Evolutionary conservation across 192 early-diverging fungal genomes (phyloP).

Genomic region (Umbelopsis isabellina): DNA sequence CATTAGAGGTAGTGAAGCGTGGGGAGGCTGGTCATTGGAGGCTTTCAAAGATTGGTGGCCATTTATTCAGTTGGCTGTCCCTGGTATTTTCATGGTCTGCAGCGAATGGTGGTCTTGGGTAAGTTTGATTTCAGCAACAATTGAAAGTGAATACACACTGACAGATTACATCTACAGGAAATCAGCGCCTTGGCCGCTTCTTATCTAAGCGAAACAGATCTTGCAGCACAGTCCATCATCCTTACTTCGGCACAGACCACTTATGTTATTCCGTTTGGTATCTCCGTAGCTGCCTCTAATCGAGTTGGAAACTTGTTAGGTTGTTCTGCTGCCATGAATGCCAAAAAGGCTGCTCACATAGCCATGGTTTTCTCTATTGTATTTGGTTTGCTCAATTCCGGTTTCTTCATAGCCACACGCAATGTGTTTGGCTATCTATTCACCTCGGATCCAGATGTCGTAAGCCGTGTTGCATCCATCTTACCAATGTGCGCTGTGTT

Average conservation of each 20-base stretch:
- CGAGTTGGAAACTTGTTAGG: slow-evolving; percentile 82
- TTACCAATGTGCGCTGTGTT: slow-evolving; percentile 82
- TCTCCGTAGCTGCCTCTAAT: slow-evolving; percentile 80
- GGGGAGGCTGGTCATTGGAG: slow-evolving; percentile 86
- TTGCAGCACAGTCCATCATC: slow-evolving; percentile 86
- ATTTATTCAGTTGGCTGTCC: slow-evolving; percentile 70
- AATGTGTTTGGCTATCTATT: slow-evolving; percentile 67
- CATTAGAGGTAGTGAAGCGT: slow-evolving; percentile 70
- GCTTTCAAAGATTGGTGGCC: slow-evolving; percentile 63
- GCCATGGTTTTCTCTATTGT: slow-evolving; percentile 55
- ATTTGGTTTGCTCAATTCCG: slow-evolving; percentile 57
- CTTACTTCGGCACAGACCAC: slow-evolving; percentile 73
- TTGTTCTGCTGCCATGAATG: slow-evolving; percentile 49
- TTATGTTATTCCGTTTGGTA: slow-evolving; percentile 78
- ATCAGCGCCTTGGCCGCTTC: slow-evolving; percentile 69
- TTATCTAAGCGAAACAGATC: slow-evolving; percentile 67
- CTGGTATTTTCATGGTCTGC: slow-evolving; percentile 80
- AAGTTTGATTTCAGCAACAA: neutral
- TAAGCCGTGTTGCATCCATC: slow-evolving; percentile 68
- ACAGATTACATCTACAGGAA: slow-evolving; percentile 36
- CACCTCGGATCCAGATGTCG: slow-evolving; percentile 69
- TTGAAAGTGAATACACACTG: neutral
- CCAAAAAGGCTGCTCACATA: slow-evolving; percentile 53
- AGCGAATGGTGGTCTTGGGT: slow-evolving; percentile 71
- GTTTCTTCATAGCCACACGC: slow-evolving; percentile 52